Evolutionary conservation across 768 basidiomycete genomes (phyloP).

Genomic region (Hericium coralloides): DNA sequence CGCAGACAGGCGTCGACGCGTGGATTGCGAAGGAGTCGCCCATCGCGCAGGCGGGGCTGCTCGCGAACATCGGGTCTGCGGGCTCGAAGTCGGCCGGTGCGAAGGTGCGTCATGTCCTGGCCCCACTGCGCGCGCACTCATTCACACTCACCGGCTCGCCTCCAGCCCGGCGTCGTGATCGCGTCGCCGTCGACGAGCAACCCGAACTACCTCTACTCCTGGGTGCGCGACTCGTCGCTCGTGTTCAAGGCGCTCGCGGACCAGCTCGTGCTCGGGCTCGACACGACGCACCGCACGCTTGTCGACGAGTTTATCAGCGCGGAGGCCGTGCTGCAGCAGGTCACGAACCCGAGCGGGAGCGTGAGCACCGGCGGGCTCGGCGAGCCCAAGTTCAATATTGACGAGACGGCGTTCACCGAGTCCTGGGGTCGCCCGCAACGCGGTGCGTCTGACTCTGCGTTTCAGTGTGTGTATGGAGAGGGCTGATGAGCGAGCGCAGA

Average conservation of each 20-base stretch:
- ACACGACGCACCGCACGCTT: slow-evolving; percentile 36
- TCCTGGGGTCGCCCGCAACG: slow-evolving; percentile 49
- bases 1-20: slow-evolving; percentile 27
- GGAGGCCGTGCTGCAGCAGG: slow-evolving; percentile 49
- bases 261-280: slow-evolving; percentile 42
- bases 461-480: not conserved
- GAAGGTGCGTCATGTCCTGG: slow-evolving; percentile 17
- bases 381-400: slow-evolving; percentile 68
- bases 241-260: slow-evolving; percentile 55
- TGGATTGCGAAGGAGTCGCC: slow-evolving; percentile 46
- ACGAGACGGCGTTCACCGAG: slow-evolving; percentile 44
- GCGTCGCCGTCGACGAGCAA: slow-evolving; percentile 28
- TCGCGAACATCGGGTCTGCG: slow-evolving; percentile 61
- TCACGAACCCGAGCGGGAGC: slow-evolving; percentile 61
- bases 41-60: slow-evolving; percentile 51
- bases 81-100: slow-evolving; percentile 50
- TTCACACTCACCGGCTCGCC: not conserved
- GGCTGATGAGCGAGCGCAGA: slow-evolving; percentile 27
- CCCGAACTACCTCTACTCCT: slow-evolving; percentile 63
- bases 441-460: slow-evolving; percentile 24
- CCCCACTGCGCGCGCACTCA: not conserved
- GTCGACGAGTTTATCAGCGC: slow-evolving; percentile 54
- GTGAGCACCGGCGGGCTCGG: slow-evolving; percentile 60
- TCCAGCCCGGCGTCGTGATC: slow-evolving; percentile 28
- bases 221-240: slow-evolving; percentile 67